Conservation (phyloP, 1,139 yeast genomes). For the Blastobotrys raffinosifermentans region DNA sequence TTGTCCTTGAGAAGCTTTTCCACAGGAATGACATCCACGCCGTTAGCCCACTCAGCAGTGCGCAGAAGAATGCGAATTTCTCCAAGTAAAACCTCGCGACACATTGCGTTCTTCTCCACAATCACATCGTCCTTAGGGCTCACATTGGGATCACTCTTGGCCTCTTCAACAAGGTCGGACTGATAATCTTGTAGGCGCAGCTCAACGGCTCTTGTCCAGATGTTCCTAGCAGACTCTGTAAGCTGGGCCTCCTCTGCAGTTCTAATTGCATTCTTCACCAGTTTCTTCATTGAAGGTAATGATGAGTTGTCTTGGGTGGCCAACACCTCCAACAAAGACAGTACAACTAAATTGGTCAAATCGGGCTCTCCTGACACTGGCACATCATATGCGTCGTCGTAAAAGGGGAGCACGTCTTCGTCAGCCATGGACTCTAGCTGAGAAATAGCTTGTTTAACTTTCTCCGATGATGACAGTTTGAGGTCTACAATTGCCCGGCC, state of each 20-base stretch:
- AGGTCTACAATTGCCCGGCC: slow-evolving; percentile 15
- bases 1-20: slow-evolving; percentile 9
- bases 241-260: slow-evolving; percentile 16
- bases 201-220: slow-evolving; percentile 16
- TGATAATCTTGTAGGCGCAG: slow-evolving; percentile 21
- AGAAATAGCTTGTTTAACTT: slow-evolving; percentile 14
- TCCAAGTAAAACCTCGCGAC: slow-evolving; percentile 23
- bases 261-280: slow-evolving; percentile 18
- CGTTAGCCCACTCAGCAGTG: slow-evolving; percentile 18
- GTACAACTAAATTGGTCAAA: slow-evolving; percentile 14
- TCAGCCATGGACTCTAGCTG: slow-evolving; percentile 14
- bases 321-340: slow-evolving; percentile 13
- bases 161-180: slow-evolving; percentile 12
- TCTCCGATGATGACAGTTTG: slow-evolving; percentile 12
- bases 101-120: slow-evolving; percentile 21
- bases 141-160: slow-evolving; percentile 9
- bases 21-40: slow-evolving; percentile 7
- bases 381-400: slow-evolving; percentile 32
- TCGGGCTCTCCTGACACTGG: slow-evolving; percentile 23
- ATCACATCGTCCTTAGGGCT: slow-evolving; percentile 15
- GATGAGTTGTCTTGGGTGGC: slow-evolving; percentile 2
- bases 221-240: slow-evolving; percentile 17
- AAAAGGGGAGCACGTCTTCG: slow-evolving; percentile 21
- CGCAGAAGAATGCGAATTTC: slow-evolving; percentile 23
- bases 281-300: slow-evolving; percentile 12